Percentiles rank a stretch among this genome's conserved stretches.
These are phyloP conservation scores for Penicillium sp. DNA, from an alignment of 2,329 filamentous ascomycete genomes.

Conservation along the genomic window DNA sequence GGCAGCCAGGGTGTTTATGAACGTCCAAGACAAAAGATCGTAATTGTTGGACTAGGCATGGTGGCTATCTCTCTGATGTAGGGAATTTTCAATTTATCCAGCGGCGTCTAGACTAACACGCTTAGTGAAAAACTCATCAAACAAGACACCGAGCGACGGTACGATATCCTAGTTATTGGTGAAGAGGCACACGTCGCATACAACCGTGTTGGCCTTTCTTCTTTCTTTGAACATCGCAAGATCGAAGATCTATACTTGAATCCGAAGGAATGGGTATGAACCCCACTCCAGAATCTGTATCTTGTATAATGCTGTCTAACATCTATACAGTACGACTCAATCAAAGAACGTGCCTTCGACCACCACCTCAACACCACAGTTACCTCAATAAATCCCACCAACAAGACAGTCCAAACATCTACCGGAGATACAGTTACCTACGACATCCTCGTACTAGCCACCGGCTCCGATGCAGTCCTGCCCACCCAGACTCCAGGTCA, in stretches of 20 bases:
- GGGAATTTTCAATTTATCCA: constrained; percentile 32
- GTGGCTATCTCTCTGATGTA: constrained; percentile 87
- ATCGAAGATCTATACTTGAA: constrained; percentile 89
- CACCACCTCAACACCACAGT: constrained; percentile 76
- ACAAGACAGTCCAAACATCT: constrained; percentile 69
- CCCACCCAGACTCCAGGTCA: constrained; percentile 72
- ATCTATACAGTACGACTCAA: constrained; percentile 61
- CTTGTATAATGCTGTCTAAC: background rate
- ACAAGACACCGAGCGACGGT: constrained; percentile 75
- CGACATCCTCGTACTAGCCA: constrained; percentile 79
- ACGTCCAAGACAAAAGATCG: constrained; percentile 60
- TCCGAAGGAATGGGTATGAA: constrained; percentile 72
- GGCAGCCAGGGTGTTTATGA: constrained; percentile 13
- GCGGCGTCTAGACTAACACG: constrained; percentile 4
- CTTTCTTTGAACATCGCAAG: constrained; percentile 82
- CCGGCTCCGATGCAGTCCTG: constrained; percentile 79
- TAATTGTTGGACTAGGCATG: constrained; percentile 89
- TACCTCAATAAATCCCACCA: constrained; percentile 62
- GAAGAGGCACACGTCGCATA: constrained; percentile 87
- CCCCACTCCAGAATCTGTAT: background rate
- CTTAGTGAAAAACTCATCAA: constrained; percentile 83
- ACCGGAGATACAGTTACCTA: constrained; percentile 71
- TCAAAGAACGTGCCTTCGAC: constrained; percentile 66
- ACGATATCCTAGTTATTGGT: constrained; percentile 80
- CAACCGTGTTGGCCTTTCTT: constrained; percentile 85